Base-by-base conservation (phyloP, 2,329 filamentous ascomycete genomes). In the Xylaria digitata region DNA sequence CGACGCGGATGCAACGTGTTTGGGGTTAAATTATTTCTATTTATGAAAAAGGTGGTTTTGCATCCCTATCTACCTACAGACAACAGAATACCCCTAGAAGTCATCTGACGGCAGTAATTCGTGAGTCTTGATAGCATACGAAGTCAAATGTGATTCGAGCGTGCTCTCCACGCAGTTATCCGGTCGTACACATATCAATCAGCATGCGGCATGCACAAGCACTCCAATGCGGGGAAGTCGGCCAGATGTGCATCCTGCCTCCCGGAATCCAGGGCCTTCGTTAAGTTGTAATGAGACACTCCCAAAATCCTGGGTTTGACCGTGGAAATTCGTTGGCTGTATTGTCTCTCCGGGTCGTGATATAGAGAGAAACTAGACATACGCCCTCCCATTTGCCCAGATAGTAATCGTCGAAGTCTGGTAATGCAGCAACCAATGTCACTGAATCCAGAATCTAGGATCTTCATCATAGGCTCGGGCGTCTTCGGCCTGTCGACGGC, bases 401-500 rank as follows among this genome's bases (percentile, higher is more conserved):
- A 8, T 42, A 42, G 19, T 42, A 42, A 11, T 23, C 19, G 42
- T 50, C 1, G n/a, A 30, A 11, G n/a, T 19, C 4, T 34, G 13
- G 21, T 17, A 26, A 26, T 43, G 23, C 26, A 59, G 19, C 19
- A 19, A 40, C 9, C 34, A 32, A 52, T 63, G 45, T 21, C 53
- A 9, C 43, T 70, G 4, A 21, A 61, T 26, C 52, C 50, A 9
- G 61, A 62, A 9, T 74, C 73, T 17, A 68, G 54, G 52, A 80
- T 83, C 49, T 67, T 80, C 48, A 79, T 83, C 42, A 72, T 83
- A 13, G 81, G 81, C 17, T 80, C 78, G 2, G 81, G 81, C 40
- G 77, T 80, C 58, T 82, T 80, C 67, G 80, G 82, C 50, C 75
- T 82, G 48, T 66, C 77, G 62, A 83, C 80, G 7, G 82, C 82